Base-by-base conservation (phyloP, 1,139 yeast genomes). In the Scheffersomyces lignicola region DNA sequence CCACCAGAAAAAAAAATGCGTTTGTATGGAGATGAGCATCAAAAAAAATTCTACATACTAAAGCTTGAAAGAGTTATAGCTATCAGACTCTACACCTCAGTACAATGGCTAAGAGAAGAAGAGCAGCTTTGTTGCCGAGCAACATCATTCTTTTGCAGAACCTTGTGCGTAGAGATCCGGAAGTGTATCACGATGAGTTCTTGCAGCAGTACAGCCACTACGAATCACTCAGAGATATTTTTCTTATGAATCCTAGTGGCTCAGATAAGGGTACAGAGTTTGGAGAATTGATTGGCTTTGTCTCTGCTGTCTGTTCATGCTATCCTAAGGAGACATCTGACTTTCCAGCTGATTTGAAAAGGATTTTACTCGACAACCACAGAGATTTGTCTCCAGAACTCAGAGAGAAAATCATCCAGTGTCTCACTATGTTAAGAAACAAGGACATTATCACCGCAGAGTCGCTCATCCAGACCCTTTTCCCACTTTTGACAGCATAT, bases 171-270 rank as follows among this genome's bases (percentile, higher is more conserved):
- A 73, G 97, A 49, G 98, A 92, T 56, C 97, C 98, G 3, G 84
- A 78, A 42, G 88, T 97, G 0, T 94, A 92, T 59, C 79, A 80
- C 44, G 98, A 94, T 60, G 99, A 92, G 60, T 92, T 92, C 60
- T 58, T 83, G 33, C 94, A 89, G 51, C 98, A 94, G 57, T 88
- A 83, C 58, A 77, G 92, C 36, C 98, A 94, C 58, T 92, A 92
- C 60, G 89, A 85, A 56, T 85, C 97, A 1, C 66, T 89, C 38
- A 69, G 96, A 56, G 97, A 90, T 54, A 83, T 94, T 42, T 88
- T 87, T 52, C 66, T 87, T 58, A 65, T 76, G 47, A 80, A 83
- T 57, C 84, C 85, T 5, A 57, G 73, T 2, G 72, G 77, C 2
- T 79, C 80, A 32, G 81, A 83, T 33, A 79, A 81, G 44, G 73